A percentile compares a stretch with the other conserved stretches of the same genome.
These are phyloP conservation scores for Achlya hypogyna DNA, from an alignment of 352 stramenopile genomes.

Conservation along the genomic window DNA sequence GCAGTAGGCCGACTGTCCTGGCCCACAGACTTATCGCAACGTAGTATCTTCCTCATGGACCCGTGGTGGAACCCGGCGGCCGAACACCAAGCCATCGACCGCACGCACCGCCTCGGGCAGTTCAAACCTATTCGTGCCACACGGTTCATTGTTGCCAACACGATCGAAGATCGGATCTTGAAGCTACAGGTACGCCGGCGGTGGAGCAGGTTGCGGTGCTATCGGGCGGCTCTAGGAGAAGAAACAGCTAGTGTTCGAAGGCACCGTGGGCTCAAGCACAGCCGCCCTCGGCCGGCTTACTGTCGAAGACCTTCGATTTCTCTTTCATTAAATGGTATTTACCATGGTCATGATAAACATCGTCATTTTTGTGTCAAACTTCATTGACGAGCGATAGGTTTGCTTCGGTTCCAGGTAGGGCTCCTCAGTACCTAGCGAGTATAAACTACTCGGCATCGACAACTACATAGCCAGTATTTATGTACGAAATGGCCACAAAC, in stretches of 20 bases:
- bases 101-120: slow-evolving; percentile 96
- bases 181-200: slow-evolving; percentile 74
- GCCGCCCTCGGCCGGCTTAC: slow-evolving; percentile 85
- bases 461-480: no score
- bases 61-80: slow-evolving; percentile 98
- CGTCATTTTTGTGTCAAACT: no score
- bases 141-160: slow-evolving; percentile 97
- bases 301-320: slow-evolving; percentile 89
- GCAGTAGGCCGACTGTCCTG: slow-evolving; percentile 51
- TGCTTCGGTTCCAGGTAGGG: no score
- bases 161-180: slow-evolving; percentile 97
- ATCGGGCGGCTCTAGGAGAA: slow-evolving; percentile 77
- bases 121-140: slow-evolving; percentile 95
- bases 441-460: no score
- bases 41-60: slow-evolving; percentile 94
- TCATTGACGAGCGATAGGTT: no score
- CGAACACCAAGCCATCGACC: slow-evolving; percentile 93
- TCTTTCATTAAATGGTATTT: slow-evolving; percentile 74
- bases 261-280: slow-evolving; percentile 92
- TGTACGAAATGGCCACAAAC: no score
- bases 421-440: no score
- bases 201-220: slow-evolving; percentile 34
- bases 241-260: slow-evolving; percentile 97
- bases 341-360: no score
- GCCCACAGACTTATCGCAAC: slow-evolving; percentile 21